Evolutionary conservation across 108 stramenopile species (phyloP).

Genomic region (Stephanodiscus minutulus): DNA sequence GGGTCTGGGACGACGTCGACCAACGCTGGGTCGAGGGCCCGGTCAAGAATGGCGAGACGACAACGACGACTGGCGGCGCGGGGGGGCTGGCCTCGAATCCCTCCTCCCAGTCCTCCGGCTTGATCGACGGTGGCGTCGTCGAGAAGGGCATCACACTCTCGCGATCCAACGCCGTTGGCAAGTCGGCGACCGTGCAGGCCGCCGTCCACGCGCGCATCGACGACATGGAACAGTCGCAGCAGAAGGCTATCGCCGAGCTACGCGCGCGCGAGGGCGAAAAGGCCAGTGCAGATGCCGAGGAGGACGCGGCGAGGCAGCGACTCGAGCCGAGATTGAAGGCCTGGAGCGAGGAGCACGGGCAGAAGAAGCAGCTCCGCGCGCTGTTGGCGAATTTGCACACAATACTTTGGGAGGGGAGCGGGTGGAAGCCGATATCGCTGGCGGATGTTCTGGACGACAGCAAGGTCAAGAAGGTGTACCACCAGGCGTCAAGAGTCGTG

Average conservation of each 20-base stretch:
- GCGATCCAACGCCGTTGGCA: slow-evolving; percentile 67
- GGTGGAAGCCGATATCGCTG: slow-evolving; percentile 91
- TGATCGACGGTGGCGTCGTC: slow-evolving; percentile 22
- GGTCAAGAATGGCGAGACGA: slow-evolving; percentile 39
- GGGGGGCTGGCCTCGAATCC: background rate
- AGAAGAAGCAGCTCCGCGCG: slow-evolving; percentile 95
- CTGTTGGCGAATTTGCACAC: slow-evolving; percentile 94
- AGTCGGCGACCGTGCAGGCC: slow-evolving; percentile 63
- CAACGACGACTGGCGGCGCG: background rate
- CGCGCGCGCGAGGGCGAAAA: slow-evolving; percentile 68
- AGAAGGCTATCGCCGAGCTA: slow-evolving; percentile 74
- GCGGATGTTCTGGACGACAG: slow-evolving; percentile 92
- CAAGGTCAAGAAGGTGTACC: slow-evolving; percentile 87
- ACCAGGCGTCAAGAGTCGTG: slow-evolving; percentile 92
- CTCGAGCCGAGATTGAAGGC: slow-evolving; percentile 86
- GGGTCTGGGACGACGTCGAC: slow-evolving; percentile 91
- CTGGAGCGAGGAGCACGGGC: slow-evolving; percentile 91
- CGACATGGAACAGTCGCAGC: slow-evolving; percentile 74
- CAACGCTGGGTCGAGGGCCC: slow-evolving; percentile 73
- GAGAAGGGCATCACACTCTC: slow-evolving; percentile 75
- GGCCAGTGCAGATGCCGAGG: slow-evolving; percentile 66
- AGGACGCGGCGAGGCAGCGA: slow-evolving; percentile 70
- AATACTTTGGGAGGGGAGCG: slow-evolving; percentile 87
- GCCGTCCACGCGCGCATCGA: slow-evolving; percentile 76
- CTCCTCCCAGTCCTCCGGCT: background rate